These are phyloP conservation scores for Fusarium abutilonis DNA, from an alignment of 2,329 filamentous ascomycete species.

Conservation along the genomic window DNA sequence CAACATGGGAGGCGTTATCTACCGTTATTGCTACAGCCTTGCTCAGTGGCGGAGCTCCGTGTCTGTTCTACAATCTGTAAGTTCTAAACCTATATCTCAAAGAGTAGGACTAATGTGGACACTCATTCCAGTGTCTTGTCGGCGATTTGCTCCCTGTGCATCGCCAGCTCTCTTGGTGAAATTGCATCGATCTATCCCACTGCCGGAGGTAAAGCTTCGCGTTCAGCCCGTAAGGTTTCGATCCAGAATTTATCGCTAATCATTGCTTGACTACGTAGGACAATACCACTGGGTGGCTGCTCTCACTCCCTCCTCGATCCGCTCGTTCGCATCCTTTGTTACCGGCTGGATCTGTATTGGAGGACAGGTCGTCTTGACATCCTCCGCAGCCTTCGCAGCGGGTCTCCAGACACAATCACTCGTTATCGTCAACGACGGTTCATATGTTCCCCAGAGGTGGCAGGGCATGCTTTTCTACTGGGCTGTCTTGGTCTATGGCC, in stretches of 20 bases:
- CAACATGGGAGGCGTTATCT: constrained; percentile 61
- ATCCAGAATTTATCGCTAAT: neutral
- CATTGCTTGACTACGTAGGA: neutral
- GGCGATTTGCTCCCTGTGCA: constrained; percentile 27
- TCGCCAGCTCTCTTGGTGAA: constrained; percentile 30
- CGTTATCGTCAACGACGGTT: constrained; percentile 54
- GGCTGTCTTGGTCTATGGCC: constrained; percentile 52
- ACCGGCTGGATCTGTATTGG: constrained; percentile 53
- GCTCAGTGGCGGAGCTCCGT: constrained; percentile 57
- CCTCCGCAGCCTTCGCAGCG: constrained; percentile 58
- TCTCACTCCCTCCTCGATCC: constrained; percentile 23
- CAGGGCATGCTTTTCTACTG: constrained; percentile 60
- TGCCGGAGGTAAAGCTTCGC: constrained; percentile 21
- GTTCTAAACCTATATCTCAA: neutral
- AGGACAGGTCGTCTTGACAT: constrained; percentile 57
- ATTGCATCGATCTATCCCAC: constrained; percentile 39
- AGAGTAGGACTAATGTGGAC: neutral
- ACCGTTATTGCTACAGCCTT: constrained; percentile 58
- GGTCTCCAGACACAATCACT: constrained; percentile 57
- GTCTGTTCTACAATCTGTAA: constrained; percentile 52
- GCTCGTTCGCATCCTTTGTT: constrained; percentile 10
- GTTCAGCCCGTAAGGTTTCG: neutral
- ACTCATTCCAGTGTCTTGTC: constrained; percentile 19
- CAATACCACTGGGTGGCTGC: constrained; percentile 40
- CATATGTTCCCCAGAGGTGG: constrained; percentile 55